Percentiles rank a stretch among this genome's conserved stretches.
These are phyloP conservation scores for Aspergillus intermedius DNA, from an alignment of 2,329 filamentous ascomycete genomes.

Conservation along the genomic window DNA sequence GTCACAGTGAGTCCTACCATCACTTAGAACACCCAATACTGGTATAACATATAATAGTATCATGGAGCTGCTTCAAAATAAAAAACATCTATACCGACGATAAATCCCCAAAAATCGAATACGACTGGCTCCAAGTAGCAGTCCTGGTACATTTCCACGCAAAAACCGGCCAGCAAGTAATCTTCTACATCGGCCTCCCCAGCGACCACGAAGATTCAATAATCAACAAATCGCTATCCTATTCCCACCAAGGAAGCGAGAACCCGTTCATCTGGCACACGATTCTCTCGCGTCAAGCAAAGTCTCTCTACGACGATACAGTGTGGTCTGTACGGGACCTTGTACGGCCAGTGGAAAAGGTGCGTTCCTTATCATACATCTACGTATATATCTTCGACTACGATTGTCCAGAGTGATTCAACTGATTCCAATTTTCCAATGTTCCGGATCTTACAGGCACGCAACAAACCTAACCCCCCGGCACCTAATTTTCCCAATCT, in stretches of 20 bases:
- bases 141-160: constrained; percentile 16
- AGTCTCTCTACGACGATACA: constrained; percentile 19
- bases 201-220: not conserved
- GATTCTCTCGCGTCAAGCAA: constrained; percentile 14
- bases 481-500: constrained; percentile 17
- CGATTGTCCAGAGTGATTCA: too few species aligned
- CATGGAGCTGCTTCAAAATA: not conserved
- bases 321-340: constrained; percentile 26
- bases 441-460: constrained; percentile 4
- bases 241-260: not conserved
- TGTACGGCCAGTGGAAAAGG: constrained; percentile 26
- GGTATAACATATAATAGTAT: not conserved
- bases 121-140: constrained; percentile 2
- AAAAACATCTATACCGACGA: not conserved
- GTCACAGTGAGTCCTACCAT: not conserved
- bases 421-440: too few species aligned
- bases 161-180: constrained; percentile 1
- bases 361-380: constrained; percentile 2
- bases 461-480: constrained; percentile 3
- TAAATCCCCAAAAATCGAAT: not conserved
- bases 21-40: not conserved
- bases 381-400: too few species aligned
- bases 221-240: too few species aligned
- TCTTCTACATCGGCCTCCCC: constrained; percentile 11
- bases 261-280: constrained; percentile 21